Base-by-base conservation (phyloP, 495 filamentous ascomycete genomes). In the Viridothelium virens region DNA sequence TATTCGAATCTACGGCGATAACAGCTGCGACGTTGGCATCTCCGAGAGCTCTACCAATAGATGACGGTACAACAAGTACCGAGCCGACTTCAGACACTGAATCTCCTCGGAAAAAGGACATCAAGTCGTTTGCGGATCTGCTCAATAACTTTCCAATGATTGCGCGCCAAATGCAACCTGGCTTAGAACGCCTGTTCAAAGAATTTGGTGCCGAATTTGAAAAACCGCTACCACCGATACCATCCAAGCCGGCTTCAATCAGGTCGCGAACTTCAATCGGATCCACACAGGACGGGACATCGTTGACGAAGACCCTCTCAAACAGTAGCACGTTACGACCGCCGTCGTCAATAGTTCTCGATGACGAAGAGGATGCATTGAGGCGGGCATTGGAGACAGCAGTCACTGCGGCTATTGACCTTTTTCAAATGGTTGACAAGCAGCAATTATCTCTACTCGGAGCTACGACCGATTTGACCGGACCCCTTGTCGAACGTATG, bases 81-180 rank as follows among this genome's bases (percentile, higher is more conserved):
- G 34, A 41, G 18, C 63, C 78, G 34, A 33, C 14, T 3, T 38
- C 14, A 9, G 65, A 61, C 1, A 37, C 67, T 5, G 62, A 56
- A 1, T 36, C 72, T 63, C 85, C 84, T 25, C 83, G 82, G 38
- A 96, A 96, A 77, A 96, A 96, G 75, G 89, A 96, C 69, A 88
- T 99, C 68, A 90, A 86, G 74, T 88, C 84, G 2, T 97, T 99
- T 75, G 89, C 89, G 63, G 94, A 97, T 65, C 81, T 99, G 56
- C 82, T 99, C 47, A 90, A 91, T 67, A 83, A 91, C 67, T 99
- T 97, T 67, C 95, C 95, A 11, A 91, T 95, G 84, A 99, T 99
- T 69, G 92, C 94, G 39, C 84, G 90, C 66, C 95, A 97, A 77
- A 96, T 97, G 93, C 91, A 96, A 72, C 84, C 87, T 1, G 95